Base-by-base conservation (phyloP, 306 rosid genomes). In the Bauhinia variegata region DNA sequence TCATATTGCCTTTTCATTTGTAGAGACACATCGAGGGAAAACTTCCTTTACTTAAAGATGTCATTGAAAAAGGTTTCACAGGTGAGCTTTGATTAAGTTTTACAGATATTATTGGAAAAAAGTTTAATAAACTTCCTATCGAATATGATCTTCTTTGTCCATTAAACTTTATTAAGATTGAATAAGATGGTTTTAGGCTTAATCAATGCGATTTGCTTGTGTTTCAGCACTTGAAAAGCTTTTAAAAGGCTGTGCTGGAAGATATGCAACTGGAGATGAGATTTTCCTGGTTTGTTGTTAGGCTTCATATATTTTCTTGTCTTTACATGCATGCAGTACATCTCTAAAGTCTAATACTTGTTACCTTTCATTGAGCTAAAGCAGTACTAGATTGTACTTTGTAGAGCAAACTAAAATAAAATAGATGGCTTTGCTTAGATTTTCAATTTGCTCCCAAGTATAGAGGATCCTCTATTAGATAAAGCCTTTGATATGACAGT, bases 1-100 rank as follows among this genome's bases (percentile, higher is more conserved):
- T 44, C 46, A 32, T 51, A 14, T 52, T 76, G 37, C 55, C 60
- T 77, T 78, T 56, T 48, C 42, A 47, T 80, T 78, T 72, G 58
- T 91, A 89, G 98, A 83, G 81, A 13, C 89, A 81, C 83, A 55
- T 93, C 11, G 88, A 63, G 70, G 85, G 79, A 76, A 74, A 68
- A 63, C 67, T 79, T 73, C 58, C 79, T 65, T 89, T 91, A 93
- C 78, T 17, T 49, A 75, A 76, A 68, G 28, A 68, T 72, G 73
- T 43, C 65, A 65, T 87, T 23, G 75, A 53, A 59, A 93, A 77
- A 70, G 98, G 97, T 60, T 84, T 93, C 65, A 48, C 66, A 63
- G 91, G 98, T 88, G 77, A 79, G 79, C 4, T 71, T 74, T 76
- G 7, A 54, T 46, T 68, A 49, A 15, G 62, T 16, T 55, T n/a